Evolutionary conservation across 352 stramenopile genomes (phyloP), one percentile per base, ranked within the genome.

Genomic region (Phytopythium oedochilum): DNA sequence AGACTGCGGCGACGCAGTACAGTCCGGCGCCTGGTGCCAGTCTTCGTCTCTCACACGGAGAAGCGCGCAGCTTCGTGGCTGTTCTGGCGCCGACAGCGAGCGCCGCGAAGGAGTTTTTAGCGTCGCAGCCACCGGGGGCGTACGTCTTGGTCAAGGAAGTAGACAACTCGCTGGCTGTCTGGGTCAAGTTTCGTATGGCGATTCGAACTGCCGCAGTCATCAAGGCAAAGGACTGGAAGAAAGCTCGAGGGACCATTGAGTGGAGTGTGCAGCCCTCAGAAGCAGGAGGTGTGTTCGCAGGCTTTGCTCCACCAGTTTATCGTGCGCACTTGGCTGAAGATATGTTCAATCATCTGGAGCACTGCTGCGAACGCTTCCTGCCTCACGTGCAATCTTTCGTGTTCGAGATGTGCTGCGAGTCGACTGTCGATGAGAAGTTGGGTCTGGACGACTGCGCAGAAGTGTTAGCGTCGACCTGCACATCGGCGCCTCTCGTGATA

Each of bases 381-480:
- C 75, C 75, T 31, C 73, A 77, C 8, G 74, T 89, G 0, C 76
- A 86, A 57, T 76, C 70, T 11, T 64, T 89, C 23, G 56, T 85
- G 28, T 72, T 86, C 22, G 71, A 87, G 44, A 62, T 89, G 43
- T 89, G 75, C 57, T 72, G 65, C 25, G 72, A 87, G 42, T 6
- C 61, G 14, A 64, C 68, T 29, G 46, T 86, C 5, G 69, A 87
- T 26, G 75, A 87, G 53, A 64, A 71, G 14, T 63, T 58, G 3
- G 69, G 56, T 20, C 56, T 78, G 39, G 75, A 85, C 23, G 60
- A 83, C 36, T 89, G 76, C 73, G 53, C 50, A 25, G 38, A 55
- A 20, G 10, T 46, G 22, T 47, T 77, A 12, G 15, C 55, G 9
- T 36, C 51, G 1, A 48, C 64, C 8, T 10, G 25, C 20, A 25